Base-by-base conservation (phyloP, 495 filamentous ascomycete species). In the Penicillium verhagenii region DNA sequence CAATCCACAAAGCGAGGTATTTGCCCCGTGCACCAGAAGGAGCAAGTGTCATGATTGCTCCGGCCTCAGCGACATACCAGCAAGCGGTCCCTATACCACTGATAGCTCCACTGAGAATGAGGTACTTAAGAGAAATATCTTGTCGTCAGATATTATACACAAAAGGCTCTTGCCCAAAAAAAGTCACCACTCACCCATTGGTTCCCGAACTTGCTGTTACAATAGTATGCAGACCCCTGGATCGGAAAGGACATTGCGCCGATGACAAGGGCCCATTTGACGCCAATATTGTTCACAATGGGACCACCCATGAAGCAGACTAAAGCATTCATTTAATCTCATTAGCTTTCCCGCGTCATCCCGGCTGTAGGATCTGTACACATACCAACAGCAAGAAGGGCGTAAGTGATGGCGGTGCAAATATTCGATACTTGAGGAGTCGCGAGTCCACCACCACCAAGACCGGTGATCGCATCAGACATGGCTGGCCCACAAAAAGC, bases 1-100 rank as follows among this genome's bases (percentile, higher is more conserved):
- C 66, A 47, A 69, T 69, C 66, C 66, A 69, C 47, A 69, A 29
- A 24, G 66, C 66, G 20, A 69, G 37, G 33, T 69, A 69, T 45
- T 69, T 69, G 49, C 66, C 66, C 49, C 66, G 63, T n/a, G 66
- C 58, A 13, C 63, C 63, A 6, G 66, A 66, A 8, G 66, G 66
- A 1, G 66, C 66, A 16, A 69, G 53, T 0, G 66, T 69, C 66
- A 69, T 69, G 29, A 69, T 69, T 10, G 60, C 56, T 25, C 63
- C 66, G 20, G 66, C 66, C 40, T 69, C 66, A 1, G 66, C 66
- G 21, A 69, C 66, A 48, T 69, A 69, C 66, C 66, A 69, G 40
- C 66, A 69, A 23, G 63, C 66, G 16, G 66, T 69, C 11, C 66
- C 66, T 33, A 62, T 52, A 8, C 66, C 66, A 23, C 63, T 59